Percentiles rank a stretch among this genome's conserved stretches.
These are phyloP conservation scores for Lactarius hengduanensis DNA, from an alignment of 768 basidiomycete genomes.

Conservation along the genomic window DNA sequence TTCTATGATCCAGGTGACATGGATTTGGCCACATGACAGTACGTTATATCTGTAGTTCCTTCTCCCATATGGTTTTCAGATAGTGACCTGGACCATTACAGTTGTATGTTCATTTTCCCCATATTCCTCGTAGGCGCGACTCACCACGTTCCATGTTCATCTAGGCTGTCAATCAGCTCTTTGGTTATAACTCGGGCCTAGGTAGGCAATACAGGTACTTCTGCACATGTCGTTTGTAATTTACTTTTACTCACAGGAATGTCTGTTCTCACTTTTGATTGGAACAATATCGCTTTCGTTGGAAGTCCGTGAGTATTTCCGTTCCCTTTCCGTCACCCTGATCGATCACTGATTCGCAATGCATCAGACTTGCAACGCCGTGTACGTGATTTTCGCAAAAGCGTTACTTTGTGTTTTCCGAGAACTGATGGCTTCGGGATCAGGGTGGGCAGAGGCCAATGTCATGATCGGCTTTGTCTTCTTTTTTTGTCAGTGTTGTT, in stretches of 20 bases:
- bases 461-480: constrained; percentile 49
- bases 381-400: constrained; percentile 38
- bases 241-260: constrained; percentile 39
- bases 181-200: constrained; percentile 44
- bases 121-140: background rate
- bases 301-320: constrained; percentile 28
- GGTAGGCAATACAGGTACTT: constrained; percentile 11
- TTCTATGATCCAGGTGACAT: constrained; percentile 24
- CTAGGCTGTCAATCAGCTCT: constrained; percentile 47
- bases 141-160: constrained; percentile 5
- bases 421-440: constrained; percentile 5
- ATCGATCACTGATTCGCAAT: background rate
- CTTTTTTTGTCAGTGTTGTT: constrained; percentile 41
- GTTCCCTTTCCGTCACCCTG: background rate
- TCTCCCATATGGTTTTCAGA: background rate
- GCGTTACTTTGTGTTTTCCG: background rate
- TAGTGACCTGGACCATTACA: constrained; percentile 2
- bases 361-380: constrained; percentile 57
- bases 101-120: constrained; percentile 27
- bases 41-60: background rate
- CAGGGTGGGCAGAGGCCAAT: constrained; percentile 75
- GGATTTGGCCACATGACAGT: constrained; percentile 30
- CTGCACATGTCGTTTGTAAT: background rate
- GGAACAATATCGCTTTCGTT: constrained; percentile 47
- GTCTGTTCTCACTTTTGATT: constrained; percentile 80